Percentiles rank a stretch among this genome's conserved stretches.
phyloP scores from a whole-genome alignment of 2,329 filamentous ascomycete species.

The Thelonectria rubi region DNA sequence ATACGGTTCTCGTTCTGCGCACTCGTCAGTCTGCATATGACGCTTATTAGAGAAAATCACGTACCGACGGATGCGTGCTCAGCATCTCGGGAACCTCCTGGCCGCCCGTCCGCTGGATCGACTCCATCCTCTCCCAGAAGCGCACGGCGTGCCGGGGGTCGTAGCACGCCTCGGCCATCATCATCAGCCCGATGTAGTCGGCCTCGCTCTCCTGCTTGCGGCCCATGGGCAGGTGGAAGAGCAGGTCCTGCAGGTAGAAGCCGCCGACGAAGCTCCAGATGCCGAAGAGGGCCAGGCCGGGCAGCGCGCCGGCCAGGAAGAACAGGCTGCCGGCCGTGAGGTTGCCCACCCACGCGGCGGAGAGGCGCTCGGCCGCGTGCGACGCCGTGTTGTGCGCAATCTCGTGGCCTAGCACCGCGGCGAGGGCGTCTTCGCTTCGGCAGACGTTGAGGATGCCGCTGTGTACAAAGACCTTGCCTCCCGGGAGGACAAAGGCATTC shows the following conservation, averaged over 20 bases:
- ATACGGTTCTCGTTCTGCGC: slow-evolving; percentile 68
- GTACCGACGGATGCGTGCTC: slow-evolving; percentile 78
- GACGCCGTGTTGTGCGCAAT: slow-evolving; percentile 79
- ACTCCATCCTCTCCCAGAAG: slow-evolving; percentile 75
- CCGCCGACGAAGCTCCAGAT: slow-evolving; percentile 57
- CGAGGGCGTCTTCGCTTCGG: slow-evolving; percentile 72
- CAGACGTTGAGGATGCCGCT: slow-evolving; percentile 77
- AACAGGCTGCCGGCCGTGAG: slow-evolving; percentile 61
- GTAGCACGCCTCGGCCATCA: slow-evolving; percentile 85
- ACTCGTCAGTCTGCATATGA: background rate
- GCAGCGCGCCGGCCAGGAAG: slow-evolving; percentile 56
- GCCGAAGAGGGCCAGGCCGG: slow-evolving; percentile 50
- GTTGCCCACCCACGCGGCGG: slow-evolving; percentile 61
- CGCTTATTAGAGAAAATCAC: slow-evolving; percentile 39
- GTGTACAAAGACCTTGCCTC: slow-evolving; percentile 82
- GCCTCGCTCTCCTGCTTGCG: slow-evolving; percentile 80
- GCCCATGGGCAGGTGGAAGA: slow-evolving; percentile 74
- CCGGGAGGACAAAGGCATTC: slow-evolving; percentile 83
- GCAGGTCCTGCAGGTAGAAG: slow-evolving; percentile 63
- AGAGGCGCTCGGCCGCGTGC: slow-evolving; percentile 72
- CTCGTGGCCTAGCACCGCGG: slow-evolving; percentile 81
- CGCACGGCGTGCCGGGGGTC: slow-evolving; percentile 72
- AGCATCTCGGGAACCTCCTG: slow-evolving; percentile 73
- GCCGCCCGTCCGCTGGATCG: slow-evolving; percentile 48
- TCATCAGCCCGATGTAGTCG: slow-evolving; percentile 82